Evolutionary conservation across 2,329 filamentous ascomycete genomes (phyloP), one percentile per base, ranked within the genome.

Genomic region (Microdochium bolleyi): DNA sequence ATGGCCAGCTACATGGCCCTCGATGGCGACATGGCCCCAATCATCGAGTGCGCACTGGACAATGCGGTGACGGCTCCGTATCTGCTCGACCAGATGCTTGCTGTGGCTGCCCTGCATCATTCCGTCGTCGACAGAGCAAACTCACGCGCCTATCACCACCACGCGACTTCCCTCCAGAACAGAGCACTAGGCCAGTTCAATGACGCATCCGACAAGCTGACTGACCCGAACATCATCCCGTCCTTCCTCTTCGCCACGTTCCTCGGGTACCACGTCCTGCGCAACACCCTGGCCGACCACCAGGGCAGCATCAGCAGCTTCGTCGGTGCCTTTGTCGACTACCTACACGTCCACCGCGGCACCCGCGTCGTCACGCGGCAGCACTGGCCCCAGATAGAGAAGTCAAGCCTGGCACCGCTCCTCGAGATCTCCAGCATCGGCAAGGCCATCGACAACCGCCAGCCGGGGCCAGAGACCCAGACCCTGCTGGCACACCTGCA

Each of bases 201-300:
- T 52, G 56, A 61, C 16, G 57, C 62, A n/a, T 50, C 54, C n/a
- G 49, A 51, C 7, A 52, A 58, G 16, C 49, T 61, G 11, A 56
- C 56, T 1, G 25, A 53, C 1, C 51, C 54, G 0, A 67, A 66
- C 48, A 64, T 59, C 19, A 57, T 66, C 19, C 59, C 64, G 2
- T 60, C 61, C 27, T 68, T 67, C 34, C 57, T 64, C 2, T 69
- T 69, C 51, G 62, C 66, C 3, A 56, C 60, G 0, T 50, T 63
- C 1, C 56, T 69, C 3, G 67, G 66, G 51, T 58, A 69, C 1
- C 68, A 72, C 51, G 63, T 67, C 24, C 68, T 75, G 27, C 65
- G 62, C 48, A 65, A 71, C 8, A 66, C 67, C 1, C 64, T 73
- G 1, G 16, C 44, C n/a, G 61, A 56, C 21, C 58, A 65, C 8